Evolutionary conservation across 306 rosid species (phyloP), one percentile per base, ranked within the genome.

Genomic region (Glycine tomentella): DNA sequence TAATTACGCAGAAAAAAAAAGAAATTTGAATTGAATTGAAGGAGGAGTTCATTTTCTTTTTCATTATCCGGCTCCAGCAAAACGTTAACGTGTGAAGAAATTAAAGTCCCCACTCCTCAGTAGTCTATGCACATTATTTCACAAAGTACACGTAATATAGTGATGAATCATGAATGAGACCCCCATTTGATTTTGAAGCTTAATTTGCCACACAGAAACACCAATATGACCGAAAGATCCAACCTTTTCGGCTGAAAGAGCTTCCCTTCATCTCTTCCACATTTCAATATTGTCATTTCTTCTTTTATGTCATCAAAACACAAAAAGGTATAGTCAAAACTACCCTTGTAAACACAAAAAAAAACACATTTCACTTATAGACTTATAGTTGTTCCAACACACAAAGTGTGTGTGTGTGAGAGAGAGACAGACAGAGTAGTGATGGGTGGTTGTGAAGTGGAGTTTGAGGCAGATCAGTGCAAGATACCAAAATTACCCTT

Each of bases 401-500:
- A 55, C 55, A 7, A 45, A 65, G 48, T 64, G 17, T 36, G 70
- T 1, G 31, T 0, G 31, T 25, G 31, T 25, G 31, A 25, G 31
- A 25, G 31, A 25, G 31, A 25, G 31, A 25, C 31, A 7, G 34
- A 57, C 17, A 71, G 40, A 53, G 9, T 25, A 53, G 70, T 36
- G 50, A 88, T 90, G 96, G 86, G 80, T 69, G 78, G 84, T 79
- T 83, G 58, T 31, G 87, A 83, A 53, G 44, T 59, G 68, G 31
- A 25, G 31, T 25, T 25, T 25, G 31, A 25, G 31, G 31, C 31
- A 25, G 85, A 79, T 69, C 55, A 65, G 9, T 77, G 53, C 69
- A 62, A 78, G 14, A 80, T 66, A 20, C 86, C 88, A 66, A 88
- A 11, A 59, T 86, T 95, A 11, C 88, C 89, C 13, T 68, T 89